Evolutionary conservation across 441 rosid genomes (phyloP).

Genomic region (Macaranga tanarius): DNA sequence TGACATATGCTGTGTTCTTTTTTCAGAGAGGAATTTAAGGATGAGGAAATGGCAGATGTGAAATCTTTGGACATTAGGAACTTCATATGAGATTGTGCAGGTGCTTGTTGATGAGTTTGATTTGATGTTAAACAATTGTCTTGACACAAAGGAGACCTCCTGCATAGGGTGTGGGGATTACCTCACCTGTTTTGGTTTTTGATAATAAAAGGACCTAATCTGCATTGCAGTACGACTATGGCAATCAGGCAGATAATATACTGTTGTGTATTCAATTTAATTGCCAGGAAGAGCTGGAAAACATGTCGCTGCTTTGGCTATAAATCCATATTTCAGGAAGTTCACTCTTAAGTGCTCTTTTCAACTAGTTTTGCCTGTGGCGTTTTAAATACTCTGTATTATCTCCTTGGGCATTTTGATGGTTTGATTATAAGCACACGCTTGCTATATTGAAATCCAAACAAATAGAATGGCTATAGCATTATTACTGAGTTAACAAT

Average conservation of each 20-base stretch:
- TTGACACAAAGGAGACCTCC: constrained; percentile 1
- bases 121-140: constrained; percentile 9
- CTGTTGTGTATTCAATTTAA: constrained; percentile 14
- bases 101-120: constrained; percentile 8
- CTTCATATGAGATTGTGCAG: constrained; percentile 49
- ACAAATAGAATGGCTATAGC: too few species aligned
- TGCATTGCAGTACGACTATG: constrained; percentile 15
- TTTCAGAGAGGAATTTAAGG: constrained; percentile 92
- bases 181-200: constrained; percentile 22
- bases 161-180: constrained; percentile 3
- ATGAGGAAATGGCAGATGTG: constrained; percentile 66
- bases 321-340: constrained; percentile 13
- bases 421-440: too few species aligned
- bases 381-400: too few species aligned
- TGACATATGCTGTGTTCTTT: not conserved
- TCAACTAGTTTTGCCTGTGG: too few species aligned
- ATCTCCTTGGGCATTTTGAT: too few species aligned
- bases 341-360: not conserved
- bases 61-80: constrained; percentile 90
- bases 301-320: constrained; percentile 16
- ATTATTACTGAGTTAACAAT: not conserved
- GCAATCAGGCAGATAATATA: constrained; percentile 12
- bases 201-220: constrained; percentile 24
- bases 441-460: too few species aligned
- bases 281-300: constrained; percentile 18